A percentile compares a stretch with the other conserved stretches of the same genome.
These are phyloP conservation scores for Chlorophyllum brunneum DNA, from an alignment of 768 basidiomycete genomes.

Conservation along the genomic window DNA sequence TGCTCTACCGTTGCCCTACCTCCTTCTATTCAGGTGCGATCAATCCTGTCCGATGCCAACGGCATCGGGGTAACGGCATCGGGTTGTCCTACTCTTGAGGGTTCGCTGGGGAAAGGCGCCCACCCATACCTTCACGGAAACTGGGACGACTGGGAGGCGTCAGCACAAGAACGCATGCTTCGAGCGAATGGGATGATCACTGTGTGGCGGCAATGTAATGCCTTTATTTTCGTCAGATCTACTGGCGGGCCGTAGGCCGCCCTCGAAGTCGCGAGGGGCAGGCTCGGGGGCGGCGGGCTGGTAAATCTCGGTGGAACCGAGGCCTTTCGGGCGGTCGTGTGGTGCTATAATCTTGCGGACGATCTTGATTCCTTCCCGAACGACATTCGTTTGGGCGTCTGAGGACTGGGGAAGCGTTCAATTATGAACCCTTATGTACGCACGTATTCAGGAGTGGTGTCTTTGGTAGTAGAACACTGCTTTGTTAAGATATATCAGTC, in stretches of 20 bases:
- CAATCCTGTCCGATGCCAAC: constrained; percentile 49
- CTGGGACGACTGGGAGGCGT: background rate
- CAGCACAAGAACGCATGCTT: background rate
- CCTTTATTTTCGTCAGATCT: background rate
- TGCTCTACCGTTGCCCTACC: too few relatives aligned
- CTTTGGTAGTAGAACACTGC: too few relatives aligned
- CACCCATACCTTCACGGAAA: background rate
- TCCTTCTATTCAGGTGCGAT: too few relatives aligned
- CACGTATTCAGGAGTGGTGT: background rate
- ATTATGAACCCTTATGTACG: background rate
- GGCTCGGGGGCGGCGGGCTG: too few relatives aligned
- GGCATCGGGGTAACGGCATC: constrained; percentile 29
- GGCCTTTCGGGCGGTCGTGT: background rate
- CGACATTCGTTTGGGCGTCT: background rate
- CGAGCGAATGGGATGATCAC: too few relatives aligned
- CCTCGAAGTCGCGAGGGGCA: background rate
- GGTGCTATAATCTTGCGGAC: background rate
- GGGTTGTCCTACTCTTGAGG: constrained; percentile 1
- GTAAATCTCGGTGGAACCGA: background rate
- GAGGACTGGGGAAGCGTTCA: background rate
- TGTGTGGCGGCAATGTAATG: background rate
- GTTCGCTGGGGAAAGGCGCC: constrained; percentile 20
- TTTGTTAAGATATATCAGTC: too few relatives aligned
- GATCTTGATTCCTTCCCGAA: background rate
- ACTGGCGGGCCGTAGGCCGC: background rate